A percentile compares a stretch with the other conserved stretches of the same genome.
Evolutionary conservation across 208 protist genomes (phyloP).

Genomic region (Entamoeba invadens): DNA sequence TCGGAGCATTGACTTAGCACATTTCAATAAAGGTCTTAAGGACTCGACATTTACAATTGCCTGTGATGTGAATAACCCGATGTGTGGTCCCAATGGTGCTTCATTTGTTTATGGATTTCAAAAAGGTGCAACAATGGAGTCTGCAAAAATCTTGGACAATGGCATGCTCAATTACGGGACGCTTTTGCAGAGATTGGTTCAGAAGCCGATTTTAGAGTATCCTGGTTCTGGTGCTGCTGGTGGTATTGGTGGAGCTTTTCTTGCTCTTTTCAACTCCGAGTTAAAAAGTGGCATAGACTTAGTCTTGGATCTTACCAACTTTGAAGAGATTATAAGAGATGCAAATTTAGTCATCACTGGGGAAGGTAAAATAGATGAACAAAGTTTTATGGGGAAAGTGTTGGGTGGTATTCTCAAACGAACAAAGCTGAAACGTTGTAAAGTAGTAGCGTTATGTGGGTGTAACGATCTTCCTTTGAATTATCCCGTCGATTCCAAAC

Average conservation of each 20-base stretch:
- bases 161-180: neutral
- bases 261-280: neutral
- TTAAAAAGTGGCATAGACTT: neutral
- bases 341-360: neutral
- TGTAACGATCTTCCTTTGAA: neutral
- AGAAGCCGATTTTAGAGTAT: neutral
- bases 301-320: neutral
- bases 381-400: neutral
- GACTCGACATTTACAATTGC: neutral
- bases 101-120: neutral
- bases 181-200: neutral
- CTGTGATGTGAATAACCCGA: neutral
- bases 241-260: neutral
- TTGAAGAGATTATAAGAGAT: neutral
- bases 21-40: neutral
- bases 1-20: neutral
- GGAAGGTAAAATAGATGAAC: neutral
- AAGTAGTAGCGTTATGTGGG: neutral
- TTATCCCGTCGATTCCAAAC: too few species aligned
- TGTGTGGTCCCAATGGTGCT: neutral
- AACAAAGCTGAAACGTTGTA: neutral
- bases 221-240: neutral
- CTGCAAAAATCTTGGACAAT: neutral
- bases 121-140: neutral
- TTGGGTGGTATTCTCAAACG: neutral